phyloP scores from a whole-genome alignment of 2,329 filamentous ascomycete genomes.

The Endothia cerciana region DNA sequence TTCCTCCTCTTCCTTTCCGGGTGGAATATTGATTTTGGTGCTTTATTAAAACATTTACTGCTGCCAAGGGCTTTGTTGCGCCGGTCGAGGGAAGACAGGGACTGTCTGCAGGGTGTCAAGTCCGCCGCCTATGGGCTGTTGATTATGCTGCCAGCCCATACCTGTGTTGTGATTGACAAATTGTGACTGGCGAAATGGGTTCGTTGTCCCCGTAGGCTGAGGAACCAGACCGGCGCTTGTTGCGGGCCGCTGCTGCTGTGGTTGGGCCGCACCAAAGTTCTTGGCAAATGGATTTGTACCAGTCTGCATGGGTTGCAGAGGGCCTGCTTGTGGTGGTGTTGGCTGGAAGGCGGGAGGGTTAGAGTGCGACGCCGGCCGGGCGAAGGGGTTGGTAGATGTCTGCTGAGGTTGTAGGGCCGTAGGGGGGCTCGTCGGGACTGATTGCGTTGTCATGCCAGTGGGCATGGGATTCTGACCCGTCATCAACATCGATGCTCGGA shows the following conservation, averaged over 20 bases:
- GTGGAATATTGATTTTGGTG: constrained; percentile 5
- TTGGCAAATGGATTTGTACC: constrained; percentile 65
- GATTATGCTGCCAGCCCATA: constrained; percentile 82
- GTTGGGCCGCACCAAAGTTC: constrained; percentile 43
- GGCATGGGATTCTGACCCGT: constrained; percentile 46
- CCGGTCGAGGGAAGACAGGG: constrained; percentile 84
- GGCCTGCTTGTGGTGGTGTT: constrained; percentile 39
- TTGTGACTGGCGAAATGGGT: constrained; percentile 89
- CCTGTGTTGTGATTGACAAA: constrained; percentile 91
- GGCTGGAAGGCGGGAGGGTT: constrained; percentile 48
- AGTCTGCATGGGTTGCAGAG: constrained; percentile 54
- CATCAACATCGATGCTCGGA: constrained; percentile 86
- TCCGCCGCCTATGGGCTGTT: constrained; percentile 79
- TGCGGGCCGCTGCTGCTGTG: constrained; percentile 47
- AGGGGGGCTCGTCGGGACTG: constrained; percentile 45
- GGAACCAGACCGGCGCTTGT: constrained; percentile 61
- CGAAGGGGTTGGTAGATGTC: constrained; percentile 81
- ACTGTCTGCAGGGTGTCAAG: constrained; percentile 79
- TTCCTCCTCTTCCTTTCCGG: constrained; percentile 1
- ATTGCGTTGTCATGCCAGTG: constrained; percentile 48
- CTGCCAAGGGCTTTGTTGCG: constrained; percentile 65
- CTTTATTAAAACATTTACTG: constrained; percentile 41
- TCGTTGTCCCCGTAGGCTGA: constrained; percentile 85
- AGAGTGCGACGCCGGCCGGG: constrained; percentile 60
- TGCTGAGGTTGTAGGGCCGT: constrained; percentile 55